A percentile compares a stretch with the other conserved stretches of the same genome.
Conservation (phyloP, 192 early-diverging fungal species). For the Chytriomyces sp. region DNA sequence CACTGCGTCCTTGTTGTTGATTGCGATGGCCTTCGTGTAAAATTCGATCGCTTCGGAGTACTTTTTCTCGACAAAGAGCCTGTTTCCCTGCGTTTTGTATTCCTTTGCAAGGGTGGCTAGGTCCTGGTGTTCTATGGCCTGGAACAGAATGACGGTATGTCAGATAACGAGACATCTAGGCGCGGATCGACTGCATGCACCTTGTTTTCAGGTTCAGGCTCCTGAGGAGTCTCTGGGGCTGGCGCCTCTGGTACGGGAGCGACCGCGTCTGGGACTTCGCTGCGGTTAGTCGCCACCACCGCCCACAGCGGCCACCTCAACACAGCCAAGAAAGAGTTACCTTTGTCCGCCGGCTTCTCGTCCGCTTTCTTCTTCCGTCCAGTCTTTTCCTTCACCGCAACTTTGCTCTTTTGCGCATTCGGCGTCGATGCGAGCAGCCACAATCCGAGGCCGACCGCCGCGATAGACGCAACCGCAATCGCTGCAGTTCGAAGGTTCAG, state of each 20-base stretch:
- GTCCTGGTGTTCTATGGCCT: neutral
- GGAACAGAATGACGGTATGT: neutral
- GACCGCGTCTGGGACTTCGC: neutral
- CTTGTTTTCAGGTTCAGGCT: neutral
- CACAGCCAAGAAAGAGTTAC: neutral
- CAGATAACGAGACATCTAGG: neutral
- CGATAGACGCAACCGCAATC: conserved; percentile 28
- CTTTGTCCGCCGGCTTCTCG: neutral
- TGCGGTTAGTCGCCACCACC: conserved; percentile 11
- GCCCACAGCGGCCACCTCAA: neutral
- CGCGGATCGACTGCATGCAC: no score
- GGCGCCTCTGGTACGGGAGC: neutral
- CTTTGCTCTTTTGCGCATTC: neutral
- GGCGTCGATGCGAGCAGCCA: conserved; percentile 14
- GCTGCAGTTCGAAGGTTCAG: neutral
- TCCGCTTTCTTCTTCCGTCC: neutral
- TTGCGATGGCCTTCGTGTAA: conserved; percentile 88
- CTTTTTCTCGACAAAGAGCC: conserved; percentile 78
- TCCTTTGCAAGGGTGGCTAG: conserved; percentile 31
- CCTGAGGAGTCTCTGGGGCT: neutral
- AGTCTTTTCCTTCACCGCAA: conserved; percentile 10
- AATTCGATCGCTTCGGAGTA: conserved; percentile 82
- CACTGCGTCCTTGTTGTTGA: conserved; percentile 69
- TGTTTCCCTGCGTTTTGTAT: conserved; percentile 88
- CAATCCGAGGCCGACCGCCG: conserved; percentile 33